Evolutionary conservation across 2,329 filamentous ascomycete species (phyloP).

Genomic region (Diaporthe amygdali): DNA sequence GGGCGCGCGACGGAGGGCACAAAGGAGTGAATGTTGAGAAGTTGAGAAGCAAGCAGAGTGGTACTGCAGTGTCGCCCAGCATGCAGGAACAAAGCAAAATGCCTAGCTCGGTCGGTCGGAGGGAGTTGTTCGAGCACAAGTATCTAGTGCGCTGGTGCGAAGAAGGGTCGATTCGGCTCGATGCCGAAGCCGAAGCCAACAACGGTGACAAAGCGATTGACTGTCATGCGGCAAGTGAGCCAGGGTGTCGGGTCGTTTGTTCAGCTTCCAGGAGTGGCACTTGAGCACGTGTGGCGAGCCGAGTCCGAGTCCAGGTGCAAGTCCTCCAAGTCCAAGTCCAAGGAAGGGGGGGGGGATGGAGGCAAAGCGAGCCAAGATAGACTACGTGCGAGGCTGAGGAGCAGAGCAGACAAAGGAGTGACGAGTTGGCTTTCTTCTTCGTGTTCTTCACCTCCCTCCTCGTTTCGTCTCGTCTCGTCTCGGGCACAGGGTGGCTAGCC

Average conservation of each 20-base stretch:
- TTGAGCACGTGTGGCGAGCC: constrained; percentile 12
- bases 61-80: background rate
- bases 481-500: background rate
- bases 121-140: background rate
- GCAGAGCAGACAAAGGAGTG: constrained; percentile 4
- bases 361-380: background rate
- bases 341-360: background rate
- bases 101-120: background rate
- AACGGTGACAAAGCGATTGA: constrained; percentile 14
- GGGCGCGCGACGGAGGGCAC: background rate
- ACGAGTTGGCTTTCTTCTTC: background rate
- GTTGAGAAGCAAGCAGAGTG: background rate
- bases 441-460: background rate
- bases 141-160: background rate
- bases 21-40: constrained; percentile 2
- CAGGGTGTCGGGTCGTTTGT: background rate
- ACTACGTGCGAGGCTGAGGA: background rate
- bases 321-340: background rate
- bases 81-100: background rate
- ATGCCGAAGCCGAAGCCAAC: background rate
- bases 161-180: background rate
- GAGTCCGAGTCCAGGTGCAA: background rate
- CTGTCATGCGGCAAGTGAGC: background rate
- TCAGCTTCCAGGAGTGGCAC: background rate
- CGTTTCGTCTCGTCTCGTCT: constrained; percentile 17